Evolutionary conservation across 2,329 filamentous ascomycete genomes (phyloP), one percentile per base, ranked within the genome.

Genomic region (Ophiostoma sp.): DNA sequence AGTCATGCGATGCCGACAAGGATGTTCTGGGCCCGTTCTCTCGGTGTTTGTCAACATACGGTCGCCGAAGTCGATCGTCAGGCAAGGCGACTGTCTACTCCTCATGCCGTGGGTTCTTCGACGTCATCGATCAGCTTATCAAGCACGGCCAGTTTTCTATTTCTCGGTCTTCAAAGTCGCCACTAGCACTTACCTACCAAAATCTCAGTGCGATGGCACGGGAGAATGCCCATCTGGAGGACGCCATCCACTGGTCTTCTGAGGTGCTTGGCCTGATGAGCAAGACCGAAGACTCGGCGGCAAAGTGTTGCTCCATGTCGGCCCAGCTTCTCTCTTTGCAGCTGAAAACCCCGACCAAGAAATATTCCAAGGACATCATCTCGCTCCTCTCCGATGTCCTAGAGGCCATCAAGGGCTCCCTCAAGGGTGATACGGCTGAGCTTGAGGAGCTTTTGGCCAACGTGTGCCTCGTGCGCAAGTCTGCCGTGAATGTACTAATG

Each of bases 21-120:
- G 89, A 92, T 14, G 76, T 93, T 6, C 74, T 89, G n/a, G 80
- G 85, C 1, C 89, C 89, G 0, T 83, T 91, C 65, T 81, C 83
- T 0, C 85, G 84, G 66, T 92, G 87, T 71, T 73, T 90, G 18
- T 79, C 81, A 9, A 84, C 89, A 0, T 90, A 88, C 72, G 78
- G 81, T 16, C 81, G 88, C 68, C 83, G 89, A 67, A 79, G 76
- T 8, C 75, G 77, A 4, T 70, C 77, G 0, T 73, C 75, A 0
- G 71, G 78, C 0, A 69, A 67, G 12, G 2, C 69, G 2, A 73
- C 77, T 6, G 78, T 77, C 11, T 84, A 82, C 69, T 77, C 79
- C 3, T 72, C 78, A 11, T 79, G 79, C 62, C 73, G 75, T 5
- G 75, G 77, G 2, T 75, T 75, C 1, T 78, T 79, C 64, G 73